phyloP scores from a whole-genome alignment of 352 stramenopile genomes.

The Globisporangium spiculum region DNA sequence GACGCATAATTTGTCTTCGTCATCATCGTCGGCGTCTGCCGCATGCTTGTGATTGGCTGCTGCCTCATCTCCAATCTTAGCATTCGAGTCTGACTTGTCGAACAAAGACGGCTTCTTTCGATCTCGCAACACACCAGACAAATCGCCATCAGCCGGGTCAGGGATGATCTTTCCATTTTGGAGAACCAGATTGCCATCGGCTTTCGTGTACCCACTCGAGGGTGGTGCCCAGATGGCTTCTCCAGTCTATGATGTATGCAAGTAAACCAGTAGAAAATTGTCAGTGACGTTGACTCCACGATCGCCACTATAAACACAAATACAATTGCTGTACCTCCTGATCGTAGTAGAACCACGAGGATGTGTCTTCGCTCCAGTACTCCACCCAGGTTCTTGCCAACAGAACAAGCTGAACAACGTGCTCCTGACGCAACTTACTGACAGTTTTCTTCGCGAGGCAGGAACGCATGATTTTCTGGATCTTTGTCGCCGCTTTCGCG shows the following conservation, averaged over 20 bases:
- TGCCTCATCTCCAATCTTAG: background rate
- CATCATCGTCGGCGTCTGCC: slow-evolving; percentile 34
- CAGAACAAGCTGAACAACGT: slow-evolving; percentile 35
- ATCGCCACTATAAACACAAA: background rate
- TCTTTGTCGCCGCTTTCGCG: slow-evolving; percentile 54
- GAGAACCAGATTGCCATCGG: slow-evolving; percentile 62
- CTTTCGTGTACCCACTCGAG: slow-evolving; percentile 66
- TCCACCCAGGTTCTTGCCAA: slow-evolving; percentile 59
- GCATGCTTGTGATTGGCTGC: slow-evolving; percentile 11
- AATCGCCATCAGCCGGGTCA: slow-evolving; percentile 40
- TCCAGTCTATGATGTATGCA: slow-evolving; percentile 35
- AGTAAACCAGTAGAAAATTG: too few relatives aligned
- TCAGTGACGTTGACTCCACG: background rate
- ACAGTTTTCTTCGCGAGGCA: slow-evolving; percentile 46
- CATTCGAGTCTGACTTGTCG: slow-evolving; percentile 10
- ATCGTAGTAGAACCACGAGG: slow-evolving; percentile 82
- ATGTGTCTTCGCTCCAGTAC: slow-evolving; percentile 74
- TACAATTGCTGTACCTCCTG: slow-evolving; percentile 27
- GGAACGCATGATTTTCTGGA: slow-evolving; percentile 55
- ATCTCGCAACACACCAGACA: slow-evolving; percentile 26
- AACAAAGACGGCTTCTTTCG: slow-evolving; percentile 20
- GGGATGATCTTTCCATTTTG: slow-evolving; percentile 65
- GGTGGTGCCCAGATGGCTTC: slow-evolving; percentile 71
- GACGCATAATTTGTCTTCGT: slow-evolving; percentile 66
- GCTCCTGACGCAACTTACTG: slow-evolving; percentile 27